A percentile compares a stretch with the other conserved stretches of the same genome.
Evolutionary conservation across 2,329 filamentous ascomycete species (phyloP).

Genomic region (Fusarium agapanthi): DNA sequence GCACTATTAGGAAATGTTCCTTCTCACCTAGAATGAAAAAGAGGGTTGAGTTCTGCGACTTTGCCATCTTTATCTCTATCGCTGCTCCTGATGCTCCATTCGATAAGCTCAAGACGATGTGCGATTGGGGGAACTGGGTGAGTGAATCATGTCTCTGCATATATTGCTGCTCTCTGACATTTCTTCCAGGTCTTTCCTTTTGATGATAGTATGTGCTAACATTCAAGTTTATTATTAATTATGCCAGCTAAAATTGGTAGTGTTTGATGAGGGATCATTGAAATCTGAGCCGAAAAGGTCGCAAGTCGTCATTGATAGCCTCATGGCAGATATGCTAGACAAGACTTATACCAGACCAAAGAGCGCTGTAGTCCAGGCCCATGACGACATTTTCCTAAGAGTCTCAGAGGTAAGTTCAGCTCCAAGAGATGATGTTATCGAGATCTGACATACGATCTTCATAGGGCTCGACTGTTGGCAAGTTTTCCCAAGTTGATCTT

Average conservation of each 20-base stretch:
- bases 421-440: rapidly evolving
- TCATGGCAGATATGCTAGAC: slow-evolving; percentile 16
- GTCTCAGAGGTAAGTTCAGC: background rate
- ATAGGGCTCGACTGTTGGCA: background rate
- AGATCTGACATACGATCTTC: rapidly evolving
- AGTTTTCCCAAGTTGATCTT: rapidly evolving
- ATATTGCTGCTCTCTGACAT: background rate
- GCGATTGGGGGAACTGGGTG: slow-evolving; percentile 22
- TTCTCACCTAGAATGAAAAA: slow-evolving; percentile 10
- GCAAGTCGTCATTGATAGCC: slow-evolving; percentile 4
- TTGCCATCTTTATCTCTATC: slow-evolving; percentile 13
- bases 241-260: background rate
- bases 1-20: background rate
- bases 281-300: background rate
- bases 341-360: background rate
- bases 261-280: slow-evolving; percentile 16
- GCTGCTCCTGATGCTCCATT: slow-evolving; percentile 6
- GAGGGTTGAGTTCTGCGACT: slow-evolving; percentile 17
- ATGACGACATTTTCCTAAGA: slow-evolving; percentile 9
- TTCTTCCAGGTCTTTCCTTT: background rate
- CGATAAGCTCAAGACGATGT: slow-evolving; percentile 17
- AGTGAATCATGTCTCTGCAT: background rate
- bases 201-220: background rate
- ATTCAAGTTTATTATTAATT: rapidly evolving
- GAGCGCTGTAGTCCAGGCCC: slow-evolving; percentile 8